These are phyloP conservation scores for Eurotiales sp. DNA, from an alignment of 2,329 filamentous ascomycete species.

Conservation along the genomic window DNA sequence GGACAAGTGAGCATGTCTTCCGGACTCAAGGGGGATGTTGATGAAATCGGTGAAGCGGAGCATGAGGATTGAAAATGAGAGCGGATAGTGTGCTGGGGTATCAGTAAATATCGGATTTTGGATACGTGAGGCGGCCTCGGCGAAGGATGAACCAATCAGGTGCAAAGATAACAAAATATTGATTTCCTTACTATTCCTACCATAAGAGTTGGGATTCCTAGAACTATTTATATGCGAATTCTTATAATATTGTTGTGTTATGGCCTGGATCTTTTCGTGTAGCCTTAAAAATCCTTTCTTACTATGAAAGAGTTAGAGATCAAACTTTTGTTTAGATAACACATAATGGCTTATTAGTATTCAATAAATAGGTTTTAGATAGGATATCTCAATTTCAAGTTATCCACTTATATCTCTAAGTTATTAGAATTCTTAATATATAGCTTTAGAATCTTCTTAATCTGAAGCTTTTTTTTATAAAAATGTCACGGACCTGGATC, in stretches of 20 bases:
- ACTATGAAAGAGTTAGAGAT: conserved; percentile 2
- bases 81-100: too few relatives aligned
- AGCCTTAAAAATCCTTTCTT: not conserved
- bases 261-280: conserved; percentile 6
- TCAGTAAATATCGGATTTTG: too few relatives aligned
- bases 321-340: not conserved
- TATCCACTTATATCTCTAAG: not conserved
- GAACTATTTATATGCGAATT: too few relatives aligned
- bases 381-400: conserved; percentile 1
- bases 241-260: not conserved
- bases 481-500: not conserved
- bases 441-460: conserved; percentile 2
- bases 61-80: too few relatives aligned
- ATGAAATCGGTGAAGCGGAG: too few relatives aligned
- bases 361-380: not conserved
- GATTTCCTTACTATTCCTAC: too few relatives aligned
- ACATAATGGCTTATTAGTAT: conserved; percentile 2
- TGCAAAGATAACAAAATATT: too few relatives aligned
- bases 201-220: too few relatives aligned
- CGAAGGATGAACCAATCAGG: too few relatives aligned
- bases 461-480: not conserved
- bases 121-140: too few relatives aligned
- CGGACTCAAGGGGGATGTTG: too few relatives aligned
- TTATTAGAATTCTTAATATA: not conserved
- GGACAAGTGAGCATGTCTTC: too few relatives aligned